phyloP scores from a whole-genome alignment of 495 filamentous ascomycete species.

The Annulohypoxylon stygium region DNA sequence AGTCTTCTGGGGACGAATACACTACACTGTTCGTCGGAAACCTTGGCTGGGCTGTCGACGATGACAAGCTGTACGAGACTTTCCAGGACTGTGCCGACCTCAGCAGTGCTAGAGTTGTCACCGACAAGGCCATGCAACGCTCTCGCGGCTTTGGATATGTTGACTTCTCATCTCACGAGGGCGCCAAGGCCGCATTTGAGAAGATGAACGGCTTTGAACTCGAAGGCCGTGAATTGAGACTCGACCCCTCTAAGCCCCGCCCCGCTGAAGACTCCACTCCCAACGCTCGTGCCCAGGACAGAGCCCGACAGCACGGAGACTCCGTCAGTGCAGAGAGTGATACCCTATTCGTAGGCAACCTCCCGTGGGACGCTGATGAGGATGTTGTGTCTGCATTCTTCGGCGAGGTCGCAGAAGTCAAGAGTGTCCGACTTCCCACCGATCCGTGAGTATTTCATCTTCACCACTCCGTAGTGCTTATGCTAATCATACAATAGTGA shows the following conservation, averaged over 20 bases:
- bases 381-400: conserved; percentile 81
- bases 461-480: neutral
- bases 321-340: conserved; percentile 78
- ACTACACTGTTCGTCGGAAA: conserved; percentile 89
- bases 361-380: conserved; percentile 86
- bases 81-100: conserved; percentile 88
- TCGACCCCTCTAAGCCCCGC: conserved; percentile 87
- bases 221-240: conserved; percentile 87
- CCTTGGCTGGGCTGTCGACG: conserved; percentile 94
- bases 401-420: conserved; percentile 74
- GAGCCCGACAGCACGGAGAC: conserved; percentile 84
- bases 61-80: conserved; percentile 87
- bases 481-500: conserved; percentile 69
- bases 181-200: conserved; percentile 80
- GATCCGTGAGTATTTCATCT: conserved; percentile 68
- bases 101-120: conserved; percentile 80
- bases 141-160: conserved; percentile 98
- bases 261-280: conserved; percentile 63
- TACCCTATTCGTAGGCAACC: conserved; percentile 94
- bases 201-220: conserved; percentile 84
- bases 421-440: conserved; percentile 88
- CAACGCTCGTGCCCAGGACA: conserved; percentile 71
- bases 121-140: conserved; percentile 82
- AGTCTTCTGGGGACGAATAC: conserved; percentile 64
- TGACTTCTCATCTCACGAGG: conserved; percentile 79